Conservation (phyloP, 164 flowering plant genomes). For the Echeveria elegans region DNA sequence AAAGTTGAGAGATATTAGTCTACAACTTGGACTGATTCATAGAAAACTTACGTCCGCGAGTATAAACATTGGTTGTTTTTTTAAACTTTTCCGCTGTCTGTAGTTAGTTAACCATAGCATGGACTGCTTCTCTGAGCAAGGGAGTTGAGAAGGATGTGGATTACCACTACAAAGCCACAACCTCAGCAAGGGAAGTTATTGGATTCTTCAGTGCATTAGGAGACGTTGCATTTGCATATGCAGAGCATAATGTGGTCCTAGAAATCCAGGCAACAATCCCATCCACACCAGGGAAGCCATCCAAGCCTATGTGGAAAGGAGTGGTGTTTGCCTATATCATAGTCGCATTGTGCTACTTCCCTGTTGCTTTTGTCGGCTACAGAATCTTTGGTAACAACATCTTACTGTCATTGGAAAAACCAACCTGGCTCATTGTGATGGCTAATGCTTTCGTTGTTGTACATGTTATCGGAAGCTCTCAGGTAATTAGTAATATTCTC, state of each 20-base stretch:
- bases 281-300: slow-evolving; percentile 21
- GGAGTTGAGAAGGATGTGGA: slow-evolving; percentile 27
- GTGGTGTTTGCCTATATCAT: slow-evolving; percentile 40
- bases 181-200: background rate
- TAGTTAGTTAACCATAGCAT: slow-evolving; percentile 47
- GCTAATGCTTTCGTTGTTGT: no score
- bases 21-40: no score
- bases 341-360: slow-evolving; percentile 44
- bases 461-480: no score
- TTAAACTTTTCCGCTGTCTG: no score
- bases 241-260: slow-evolving; percentile 46
- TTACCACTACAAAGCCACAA: slow-evolving; percentile 7
- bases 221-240: slow-evolving; percentile 45
- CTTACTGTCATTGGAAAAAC: no score
- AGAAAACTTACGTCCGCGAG: no score
- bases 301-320: slow-evolving; percentile 53
- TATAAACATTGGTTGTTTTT: no score
- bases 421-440: no score
- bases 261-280: slow-evolving; percentile 54
- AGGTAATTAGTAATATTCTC: no score
- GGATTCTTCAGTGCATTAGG: slow-evolving; percentile 39
- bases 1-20: no score
- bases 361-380: slow-evolving; percentile 39
- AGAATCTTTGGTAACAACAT: slow-evolving; percentile 36
- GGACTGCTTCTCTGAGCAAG: slow-evolving; percentile 33